Percentiles rank a stretch among this genome's conserved stretches.
These are phyloP conservation scores for Sporormia fimetaria DNA, from an alignment of 495 filamentous ascomycete genomes.

Conservation along the genomic window DNA sequence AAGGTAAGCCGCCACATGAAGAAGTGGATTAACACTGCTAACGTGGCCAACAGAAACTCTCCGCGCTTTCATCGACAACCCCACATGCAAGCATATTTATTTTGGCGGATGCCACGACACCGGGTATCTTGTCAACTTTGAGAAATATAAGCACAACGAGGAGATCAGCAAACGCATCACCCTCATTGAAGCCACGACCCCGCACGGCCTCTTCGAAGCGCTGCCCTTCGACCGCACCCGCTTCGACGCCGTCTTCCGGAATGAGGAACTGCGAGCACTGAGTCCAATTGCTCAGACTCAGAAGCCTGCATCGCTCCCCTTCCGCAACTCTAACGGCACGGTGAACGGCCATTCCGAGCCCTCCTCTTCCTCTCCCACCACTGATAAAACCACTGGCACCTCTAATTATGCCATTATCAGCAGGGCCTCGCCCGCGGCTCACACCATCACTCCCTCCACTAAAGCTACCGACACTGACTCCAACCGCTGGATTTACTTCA, in stretches of 20 bases:
- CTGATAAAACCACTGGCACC: constrained; percentile 24
- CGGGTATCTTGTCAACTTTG: constrained; percentile 33
- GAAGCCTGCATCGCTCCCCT: neutral
- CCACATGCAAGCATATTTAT: constrained; percentile 35
- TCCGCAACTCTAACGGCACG: neutral
- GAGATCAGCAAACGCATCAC: constrained; percentile 26
- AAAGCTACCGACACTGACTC: constrained; percentile 16
- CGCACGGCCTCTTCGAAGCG: constrained; percentile 22
- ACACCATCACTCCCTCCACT: no score
- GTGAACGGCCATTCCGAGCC: no score
- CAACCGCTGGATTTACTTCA: constrained; percentile 27
- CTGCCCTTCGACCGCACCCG: constrained; percentile 25
- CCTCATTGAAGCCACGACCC: constrained; percentile 28
- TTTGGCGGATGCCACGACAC: constrained; percentile 34
- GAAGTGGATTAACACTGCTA: no score
- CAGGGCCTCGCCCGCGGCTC: no score
- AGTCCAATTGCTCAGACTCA: no score
- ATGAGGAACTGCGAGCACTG: constrained; percentile 11
- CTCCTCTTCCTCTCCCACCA: constrained; percentile 28
- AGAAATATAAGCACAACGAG: constrained; percentile 28
- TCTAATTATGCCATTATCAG: constrained; percentile 25
- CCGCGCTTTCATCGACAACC: constrained; percentile 31
- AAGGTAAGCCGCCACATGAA: constrained; percentile 30
- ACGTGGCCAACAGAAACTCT: constrained; percentile 27
- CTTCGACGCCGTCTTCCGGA: constrained; percentile 26